A percentile compares a stretch with the other conserved stretches of the same genome.
These are phyloP conservation scores for Cercospora sp. DNA, from an alignment of 2,329 filamentous ascomycete genomes.

Conservation along the genomic window DNA sequence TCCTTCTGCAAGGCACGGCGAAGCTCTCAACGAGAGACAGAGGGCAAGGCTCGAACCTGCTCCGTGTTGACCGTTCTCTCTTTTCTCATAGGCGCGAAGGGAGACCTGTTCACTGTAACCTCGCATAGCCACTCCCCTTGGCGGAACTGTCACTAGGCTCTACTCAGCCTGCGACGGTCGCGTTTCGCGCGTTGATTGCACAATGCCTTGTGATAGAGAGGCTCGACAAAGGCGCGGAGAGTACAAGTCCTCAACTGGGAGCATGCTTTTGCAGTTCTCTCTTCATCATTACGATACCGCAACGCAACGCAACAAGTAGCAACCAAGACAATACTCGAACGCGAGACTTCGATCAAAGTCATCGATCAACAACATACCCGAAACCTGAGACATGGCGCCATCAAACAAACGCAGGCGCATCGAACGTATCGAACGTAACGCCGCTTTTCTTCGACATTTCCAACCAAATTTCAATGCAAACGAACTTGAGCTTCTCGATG, in stretches of 20 bases:
- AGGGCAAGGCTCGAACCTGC: not conserved
- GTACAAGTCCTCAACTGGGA: not conserved
- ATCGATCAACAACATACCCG: not conserved
- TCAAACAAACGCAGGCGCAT: not conserved
- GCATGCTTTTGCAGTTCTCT: not conserved
- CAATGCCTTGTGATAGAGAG: not conserved
- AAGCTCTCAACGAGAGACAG: not conserved
- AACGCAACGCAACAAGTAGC: not conserved
- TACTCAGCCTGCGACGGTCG: too few relatives aligned
- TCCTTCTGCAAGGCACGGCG: not conserved
- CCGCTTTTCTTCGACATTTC: not conserved
- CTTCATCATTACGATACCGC: not conserved
- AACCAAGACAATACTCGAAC: not conserved
- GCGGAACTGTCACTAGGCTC: not conserved
- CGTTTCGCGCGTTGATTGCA: not conserved
- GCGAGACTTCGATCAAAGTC: not conserved
- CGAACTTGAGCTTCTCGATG: not conserved
- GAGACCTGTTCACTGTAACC: not conserved
- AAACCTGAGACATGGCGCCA: not conserved
- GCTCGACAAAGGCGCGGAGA: not conserved
- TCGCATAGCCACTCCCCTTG: not conserved
- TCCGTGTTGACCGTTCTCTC: not conserved
- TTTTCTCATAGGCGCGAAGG: not conserved
- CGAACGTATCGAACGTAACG: not conserved
- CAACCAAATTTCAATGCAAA: not conserved